Evolutionary conservation across 306 rosid species (phyloP).

Genomic region (Canavalia ensiformis): DNA sequence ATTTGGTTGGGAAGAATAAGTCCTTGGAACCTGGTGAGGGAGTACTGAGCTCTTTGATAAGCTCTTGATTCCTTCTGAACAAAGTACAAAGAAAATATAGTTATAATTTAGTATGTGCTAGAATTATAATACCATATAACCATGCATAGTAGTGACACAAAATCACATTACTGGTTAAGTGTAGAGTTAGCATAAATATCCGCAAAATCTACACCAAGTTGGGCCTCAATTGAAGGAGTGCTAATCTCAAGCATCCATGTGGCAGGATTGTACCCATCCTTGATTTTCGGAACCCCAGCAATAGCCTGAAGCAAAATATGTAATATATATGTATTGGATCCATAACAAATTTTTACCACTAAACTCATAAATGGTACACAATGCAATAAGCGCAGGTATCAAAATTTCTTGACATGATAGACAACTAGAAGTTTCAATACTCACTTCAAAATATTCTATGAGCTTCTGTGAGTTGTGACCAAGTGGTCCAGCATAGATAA

Average conservation of each 20-base stretch:
- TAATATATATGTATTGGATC: too few species aligned
- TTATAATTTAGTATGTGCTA: slow-evolving; percentile 34
- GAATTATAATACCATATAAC: not conserved
- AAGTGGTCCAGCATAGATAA: slow-evolving; percentile 62
- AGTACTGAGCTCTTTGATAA: slow-evolving; percentile 56
- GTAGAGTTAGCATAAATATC: slow-evolving; percentile 64
- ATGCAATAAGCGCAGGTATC: not conserved
- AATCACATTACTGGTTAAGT: slow-evolving; percentile 58
- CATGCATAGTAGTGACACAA: not conserved
- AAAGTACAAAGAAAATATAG: not conserved
- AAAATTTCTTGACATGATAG: not conserved
- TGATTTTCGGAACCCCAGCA: slow-evolving; percentile 68
- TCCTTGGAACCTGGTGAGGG: slow-evolving; percentile 67
- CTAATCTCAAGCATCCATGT: slow-evolving; percentile 85
- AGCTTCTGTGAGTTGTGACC: slow-evolving; percentile 60
- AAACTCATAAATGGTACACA: not conserved
- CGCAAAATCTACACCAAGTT: slow-evolving; percentile 66
- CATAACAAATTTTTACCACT: too few species aligned
- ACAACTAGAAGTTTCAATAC: slow-evolving; percentile 17
- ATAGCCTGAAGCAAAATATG: slow-evolving; percentile 52
- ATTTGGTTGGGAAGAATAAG: slow-evolving; percentile 68
- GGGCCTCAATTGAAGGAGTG: slow-evolving; percentile 59
- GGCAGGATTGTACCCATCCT: slow-evolving; percentile 79
- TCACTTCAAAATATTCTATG: slow-evolving; percentile 52
- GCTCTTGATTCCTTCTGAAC: slow-evolving; percentile 67